Evolutionary conservation across 2,329 filamentous ascomycete species (phyloP).

Genomic region (Talaromyces piceae): DNA sequence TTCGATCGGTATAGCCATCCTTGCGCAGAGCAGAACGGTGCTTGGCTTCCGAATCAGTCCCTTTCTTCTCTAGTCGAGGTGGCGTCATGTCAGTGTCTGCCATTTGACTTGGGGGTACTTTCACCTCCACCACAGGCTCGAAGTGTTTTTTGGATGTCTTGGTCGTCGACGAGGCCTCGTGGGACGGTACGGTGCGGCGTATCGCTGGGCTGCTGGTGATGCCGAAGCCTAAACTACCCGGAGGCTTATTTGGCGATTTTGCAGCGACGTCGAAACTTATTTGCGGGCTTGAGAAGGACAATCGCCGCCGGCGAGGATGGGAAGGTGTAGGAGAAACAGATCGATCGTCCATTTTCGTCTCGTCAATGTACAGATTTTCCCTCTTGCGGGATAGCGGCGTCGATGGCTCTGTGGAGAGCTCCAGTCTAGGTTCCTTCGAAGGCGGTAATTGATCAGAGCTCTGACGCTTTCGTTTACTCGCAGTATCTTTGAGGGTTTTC

Average conservation of each 20-base stretch:
- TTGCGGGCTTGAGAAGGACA: constrained; percentile 4
- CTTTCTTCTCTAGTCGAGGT: not conserved
- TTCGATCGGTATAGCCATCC: constrained; percentile 14
- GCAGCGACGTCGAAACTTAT: not conserved
- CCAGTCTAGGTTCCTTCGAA: not conserved
- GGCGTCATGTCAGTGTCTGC: not conserved
- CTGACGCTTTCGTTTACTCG: not conserved
- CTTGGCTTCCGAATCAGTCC: not conserved
- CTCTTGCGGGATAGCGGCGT: not conserved
- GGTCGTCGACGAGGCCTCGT: not conserved
- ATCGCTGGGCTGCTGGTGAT: constrained; percentile 2
- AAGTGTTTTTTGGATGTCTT: not conserved
- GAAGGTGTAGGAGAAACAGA: not conserved
- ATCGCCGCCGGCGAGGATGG: not conserved
- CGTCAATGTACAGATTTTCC: not conserved
- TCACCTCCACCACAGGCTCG: not conserved
- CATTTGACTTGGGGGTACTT: not conserved
- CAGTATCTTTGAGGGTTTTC: not conserved
- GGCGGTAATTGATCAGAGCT: not conserved
- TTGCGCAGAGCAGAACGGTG: constrained; percentile 18
- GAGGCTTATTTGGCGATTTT: not conserved
- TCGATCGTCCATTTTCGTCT: not conserved
- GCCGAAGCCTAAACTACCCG: not conserved
- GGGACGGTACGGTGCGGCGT: not conserved
- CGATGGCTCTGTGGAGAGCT: not conserved